Base-by-base conservation (phyloP, 2,329 filamentous ascomycete species). In the Metarhizium humberi region DNA sequence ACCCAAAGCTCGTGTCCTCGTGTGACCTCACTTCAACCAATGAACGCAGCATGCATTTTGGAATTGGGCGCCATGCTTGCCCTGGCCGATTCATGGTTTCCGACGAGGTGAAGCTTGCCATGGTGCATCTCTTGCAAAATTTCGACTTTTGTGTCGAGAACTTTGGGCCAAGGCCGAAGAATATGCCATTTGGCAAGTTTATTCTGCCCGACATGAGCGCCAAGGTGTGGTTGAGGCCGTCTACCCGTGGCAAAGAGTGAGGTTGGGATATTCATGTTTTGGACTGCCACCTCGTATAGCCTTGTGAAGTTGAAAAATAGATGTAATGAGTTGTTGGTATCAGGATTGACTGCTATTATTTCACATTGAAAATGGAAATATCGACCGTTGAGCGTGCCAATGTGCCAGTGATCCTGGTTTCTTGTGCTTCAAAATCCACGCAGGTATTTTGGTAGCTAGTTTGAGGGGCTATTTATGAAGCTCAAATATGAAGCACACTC, bases 41-140 rank as follows among this genome's bases (percentile, higher is more conserved):
- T 36, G 55, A 58, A 29, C 30, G 55, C 3, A 60, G 58, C 55
- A 58, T 60, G 58, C 53, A 58, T 46, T 60, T 60, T 45, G 58
- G 58, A 14, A 51, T 52, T 4, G 58, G 58, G 3, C 55, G 55
- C 16, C 55, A 60, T 32, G 55, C 57, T 16, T 60, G 58, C 36
- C 58, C 58, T 5, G 58, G 58, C 8, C 25, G 58, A 38, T 58
- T 57, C 47, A 56, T 60, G 55, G 58, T 52, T 16, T 56, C 57
- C 16, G 57, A 58, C 42, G 57, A 60, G 54, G 55, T 58, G 30
- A 60, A 60, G 49, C 25, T 58, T 7, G 52, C 55, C 32, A 20
- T 60, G 43, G 48, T 60, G 5, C 52, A 57, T 38, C 50, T 60
- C 2, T 42, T 60, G 34, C n/a, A 46, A 13, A 51, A 58, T n/a